These are phyloP conservation scores for Solanum phureja DNA, from an alignment of 257 asterid genomes.

Conservation along the genomic window DNA sequence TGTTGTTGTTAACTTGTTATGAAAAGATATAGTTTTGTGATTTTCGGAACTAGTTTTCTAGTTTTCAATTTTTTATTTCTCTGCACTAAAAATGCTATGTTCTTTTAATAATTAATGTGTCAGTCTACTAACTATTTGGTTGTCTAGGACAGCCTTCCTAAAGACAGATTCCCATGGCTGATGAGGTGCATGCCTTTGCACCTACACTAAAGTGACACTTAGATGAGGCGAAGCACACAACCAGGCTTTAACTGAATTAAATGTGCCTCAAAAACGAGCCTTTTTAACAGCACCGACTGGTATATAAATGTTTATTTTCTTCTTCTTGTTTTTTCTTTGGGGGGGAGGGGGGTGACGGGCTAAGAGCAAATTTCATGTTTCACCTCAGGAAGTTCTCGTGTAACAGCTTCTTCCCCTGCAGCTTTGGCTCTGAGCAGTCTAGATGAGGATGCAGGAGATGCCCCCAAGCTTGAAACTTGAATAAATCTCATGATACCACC, in stretches of 20 bases:
- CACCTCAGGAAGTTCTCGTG: slow-evolving; percentile 73
- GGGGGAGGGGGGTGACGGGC: neutral
- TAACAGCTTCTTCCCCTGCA: slow-evolving; percentile 82
- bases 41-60: neutral
- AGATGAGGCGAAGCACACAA: neutral
- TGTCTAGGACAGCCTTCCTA: neutral
- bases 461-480: slow-evolving; percentile 89
- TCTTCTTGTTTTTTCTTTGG: neutral
- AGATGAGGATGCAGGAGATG: slow-evolving; percentile 71
- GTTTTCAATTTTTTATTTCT: neutral
- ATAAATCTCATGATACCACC: slow-evolving; percentile 92
- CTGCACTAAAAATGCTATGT: neutral
- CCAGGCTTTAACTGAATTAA: neutral
- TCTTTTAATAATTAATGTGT: neutral
- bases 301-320: neutral
- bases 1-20: neutral
- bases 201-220: neutral
- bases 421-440: slow-evolving; percentile 85
- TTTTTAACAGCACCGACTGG: neutral
- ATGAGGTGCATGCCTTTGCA: neutral
- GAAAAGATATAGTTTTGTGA: neutral
- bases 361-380: neutral
- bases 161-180: neutral
- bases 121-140: neutral
- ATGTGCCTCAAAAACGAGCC: neutral